These are phyloP conservation scores for Solanum hybrid DNA, from an alignment of 305 asterid genomes.

Conservation along the genomic window DNA sequence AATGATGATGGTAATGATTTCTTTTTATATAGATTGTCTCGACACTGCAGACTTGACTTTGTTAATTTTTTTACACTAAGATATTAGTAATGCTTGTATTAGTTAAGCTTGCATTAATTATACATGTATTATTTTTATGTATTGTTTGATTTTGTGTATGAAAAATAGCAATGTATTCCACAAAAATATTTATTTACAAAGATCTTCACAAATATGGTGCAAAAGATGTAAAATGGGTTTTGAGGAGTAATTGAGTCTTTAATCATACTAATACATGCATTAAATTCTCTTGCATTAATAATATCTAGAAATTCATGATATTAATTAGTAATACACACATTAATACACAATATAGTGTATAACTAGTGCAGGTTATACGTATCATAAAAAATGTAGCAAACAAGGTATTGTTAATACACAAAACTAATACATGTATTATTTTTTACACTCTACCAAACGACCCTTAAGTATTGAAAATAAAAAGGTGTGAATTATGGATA, in stretches of 20 bases:
- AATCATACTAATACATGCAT: background rate
- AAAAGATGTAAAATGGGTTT: background rate
- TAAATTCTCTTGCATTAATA: background rate
- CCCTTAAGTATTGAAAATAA: background rate
- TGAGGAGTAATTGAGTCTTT: background rate
- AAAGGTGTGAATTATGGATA: background rate
- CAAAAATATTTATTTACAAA: background rate
- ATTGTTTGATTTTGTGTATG: too few relatives aligned
- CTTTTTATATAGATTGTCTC: background rate
- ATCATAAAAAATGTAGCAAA: background rate
- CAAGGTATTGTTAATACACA: background rate
- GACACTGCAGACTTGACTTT: background rate
- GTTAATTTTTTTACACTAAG: background rate
- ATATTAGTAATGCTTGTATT: background rate
- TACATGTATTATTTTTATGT: too few relatives aligned
- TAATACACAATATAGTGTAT: too few relatives aligned
- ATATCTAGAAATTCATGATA: too few relatives aligned
- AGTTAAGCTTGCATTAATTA: too few relatives aligned
- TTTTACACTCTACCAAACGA: background rate
- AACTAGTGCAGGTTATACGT: background rate
- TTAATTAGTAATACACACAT: too few relatives aligned
- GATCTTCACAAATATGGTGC: background rate
- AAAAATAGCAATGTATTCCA: background rate
- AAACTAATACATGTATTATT: background rate
- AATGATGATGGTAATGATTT: too few relatives aligned